Evolutionary conservation across 306 rosid genomes (phyloP).

Genomic region (Begonia loranthoides): DNA sequence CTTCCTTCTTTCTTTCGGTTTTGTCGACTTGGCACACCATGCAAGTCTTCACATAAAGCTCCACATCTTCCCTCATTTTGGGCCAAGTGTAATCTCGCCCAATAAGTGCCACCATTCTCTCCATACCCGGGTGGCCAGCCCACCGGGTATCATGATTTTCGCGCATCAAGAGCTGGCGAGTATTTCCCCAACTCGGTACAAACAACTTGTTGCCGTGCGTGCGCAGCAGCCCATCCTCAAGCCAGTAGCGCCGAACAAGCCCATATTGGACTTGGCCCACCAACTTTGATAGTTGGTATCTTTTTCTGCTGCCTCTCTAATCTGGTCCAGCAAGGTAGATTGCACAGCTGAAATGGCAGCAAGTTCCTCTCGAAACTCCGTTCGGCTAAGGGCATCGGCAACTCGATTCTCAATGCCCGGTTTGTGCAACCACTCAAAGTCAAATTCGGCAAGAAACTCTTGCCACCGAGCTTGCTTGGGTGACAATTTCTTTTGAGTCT

Average conservation of each 20-base stretch:
- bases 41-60: background rate
- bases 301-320: too few relatives aligned
- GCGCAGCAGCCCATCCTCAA: background rate
- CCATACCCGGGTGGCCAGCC: background rate
- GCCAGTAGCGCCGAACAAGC: too few relatives aligned
- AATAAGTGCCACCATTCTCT: background rate
- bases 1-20: background rate
- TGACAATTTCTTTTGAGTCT: too few relatives aligned
- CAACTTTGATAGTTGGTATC: too few relatives aligned
- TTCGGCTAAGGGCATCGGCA: constrained; percentile 2
- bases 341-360: background rate
- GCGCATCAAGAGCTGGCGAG: background rate
- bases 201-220: background rate
- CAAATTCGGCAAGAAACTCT: background rate
- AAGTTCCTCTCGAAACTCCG: background rate
- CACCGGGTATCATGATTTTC: background rate
- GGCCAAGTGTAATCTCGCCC: too few relatives aligned
- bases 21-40: background rate
- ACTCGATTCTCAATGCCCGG: background rate
- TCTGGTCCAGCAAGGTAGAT: too few relatives aligned
- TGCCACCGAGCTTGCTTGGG: constrained; percentile 5
- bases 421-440: background rate
- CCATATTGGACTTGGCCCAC: too few relatives aligned
- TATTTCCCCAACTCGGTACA: background rate
- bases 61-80: too few relatives aligned